Conservation (phyloP, 2,329 filamentous ascomycete genomes). For the Aspergillus spinulosporus region DNA sequence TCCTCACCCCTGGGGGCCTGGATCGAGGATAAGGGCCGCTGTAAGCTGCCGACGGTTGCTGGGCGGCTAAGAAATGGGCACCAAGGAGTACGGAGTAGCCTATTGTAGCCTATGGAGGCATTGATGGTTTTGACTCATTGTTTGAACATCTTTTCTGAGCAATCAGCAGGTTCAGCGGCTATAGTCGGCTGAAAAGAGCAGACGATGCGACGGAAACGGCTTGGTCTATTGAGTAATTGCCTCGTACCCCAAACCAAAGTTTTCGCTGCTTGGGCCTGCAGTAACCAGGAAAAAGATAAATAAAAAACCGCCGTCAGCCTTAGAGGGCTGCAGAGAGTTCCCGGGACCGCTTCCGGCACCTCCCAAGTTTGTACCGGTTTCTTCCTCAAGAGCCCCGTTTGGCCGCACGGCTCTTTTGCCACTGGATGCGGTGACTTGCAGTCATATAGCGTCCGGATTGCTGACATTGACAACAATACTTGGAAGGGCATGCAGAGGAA, state of each 20-base stretch:
- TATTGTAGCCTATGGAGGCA: too few species aligned
- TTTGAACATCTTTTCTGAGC: too few species aligned
- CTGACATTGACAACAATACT: neutral
- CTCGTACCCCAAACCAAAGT: constrained; percentile 15
- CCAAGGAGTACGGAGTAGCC: too few species aligned
- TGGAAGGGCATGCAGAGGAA: neutral
- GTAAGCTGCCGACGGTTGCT: neutral
- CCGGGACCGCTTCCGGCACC: constrained; percentile 12
- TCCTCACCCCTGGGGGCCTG: neutral
- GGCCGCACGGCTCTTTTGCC: neutral
- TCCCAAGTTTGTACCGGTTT: neutral
- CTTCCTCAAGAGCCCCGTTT: neutral
- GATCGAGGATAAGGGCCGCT: neutral
- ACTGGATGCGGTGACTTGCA: neutral
- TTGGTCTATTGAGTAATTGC: neutral
- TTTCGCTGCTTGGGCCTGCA: constrained; percentile 8
- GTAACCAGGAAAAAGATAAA: constrained; percentile 5
- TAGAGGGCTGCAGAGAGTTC: constrained; percentile 34
- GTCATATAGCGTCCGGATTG: neutral
- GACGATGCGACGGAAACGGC: constrained; percentile 3
- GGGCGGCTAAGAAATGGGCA: too few species aligned
- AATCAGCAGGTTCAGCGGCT: too few species aligned
- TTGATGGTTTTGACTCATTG: too few species aligned
- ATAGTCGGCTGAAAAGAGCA: neutral
- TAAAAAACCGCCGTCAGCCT: constrained; percentile 30